A percentile compares a stretch with the other conserved stretches of the same genome.
Conservation (phyloP, 2,329 filamentous ascomycete genomes). For the Dactylellina drechsleri region DNA sequence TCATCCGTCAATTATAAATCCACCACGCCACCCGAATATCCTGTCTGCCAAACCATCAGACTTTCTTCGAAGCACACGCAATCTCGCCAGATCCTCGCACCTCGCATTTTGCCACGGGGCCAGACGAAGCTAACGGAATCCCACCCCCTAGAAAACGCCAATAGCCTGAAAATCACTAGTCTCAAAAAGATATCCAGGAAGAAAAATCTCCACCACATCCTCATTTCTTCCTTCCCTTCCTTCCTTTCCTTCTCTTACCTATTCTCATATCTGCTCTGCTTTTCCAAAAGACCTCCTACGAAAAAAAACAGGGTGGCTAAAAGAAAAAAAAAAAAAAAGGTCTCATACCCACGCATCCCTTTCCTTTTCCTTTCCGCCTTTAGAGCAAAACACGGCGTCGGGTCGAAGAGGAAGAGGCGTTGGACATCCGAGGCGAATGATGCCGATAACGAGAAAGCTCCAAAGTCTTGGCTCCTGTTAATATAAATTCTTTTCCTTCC, state of each 20-base stretch:
- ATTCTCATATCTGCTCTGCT: neutral
- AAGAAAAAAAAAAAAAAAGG: neutral
- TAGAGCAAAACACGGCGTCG: neutral
- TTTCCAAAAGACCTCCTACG: neutral
- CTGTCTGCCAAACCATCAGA: no score
- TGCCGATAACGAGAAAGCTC: neutral
- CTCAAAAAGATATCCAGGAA: no score
- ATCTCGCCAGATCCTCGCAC: conserved; percentile 6
- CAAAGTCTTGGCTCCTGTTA: conserved; percentile 14
- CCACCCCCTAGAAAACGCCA: neutral
- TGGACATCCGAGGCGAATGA: conserved; percentile 7
- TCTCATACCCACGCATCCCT: conserved; percentile 12
- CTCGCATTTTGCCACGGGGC: conserved; percentile 18
- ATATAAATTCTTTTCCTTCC: conserved; percentile 19
- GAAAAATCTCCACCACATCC: no score
- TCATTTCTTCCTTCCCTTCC: no score
- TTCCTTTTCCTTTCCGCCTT: neutral
- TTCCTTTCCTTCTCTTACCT: neutral
- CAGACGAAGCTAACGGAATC: no score
- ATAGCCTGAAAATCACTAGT: conserved; percentile 1
- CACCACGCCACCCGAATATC: neutral
- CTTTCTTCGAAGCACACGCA: neutral
- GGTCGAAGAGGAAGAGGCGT: neutral
- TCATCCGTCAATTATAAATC: conserved; percentile 2
- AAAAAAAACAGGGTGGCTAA: conserved; percentile 9